Evolutionary conservation across 352 stramenopile genomes (phyloP).

Genomic region (Phytophthora kernoviae): DNA sequence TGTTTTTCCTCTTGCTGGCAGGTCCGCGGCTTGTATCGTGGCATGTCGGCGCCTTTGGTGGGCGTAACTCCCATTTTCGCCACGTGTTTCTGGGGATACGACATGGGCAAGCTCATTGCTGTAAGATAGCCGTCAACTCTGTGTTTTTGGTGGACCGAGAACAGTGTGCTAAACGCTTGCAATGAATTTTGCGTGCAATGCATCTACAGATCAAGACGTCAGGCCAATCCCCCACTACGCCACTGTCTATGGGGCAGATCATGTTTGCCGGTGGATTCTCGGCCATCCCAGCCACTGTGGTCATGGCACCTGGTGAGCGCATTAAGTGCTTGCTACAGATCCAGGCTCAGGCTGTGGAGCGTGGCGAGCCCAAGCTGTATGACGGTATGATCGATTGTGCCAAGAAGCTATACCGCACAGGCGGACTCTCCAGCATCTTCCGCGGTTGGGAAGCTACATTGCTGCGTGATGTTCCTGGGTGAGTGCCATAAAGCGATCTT

Average conservation of each 20-base stretch:
- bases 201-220: slow-evolving; percentile 58
- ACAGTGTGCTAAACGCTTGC: slow-evolving; percentile 11
- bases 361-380: slow-evolving; percentile 87
- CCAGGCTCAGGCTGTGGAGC: slow-evolving; percentile 86
- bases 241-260: slow-evolving; percentile 82
- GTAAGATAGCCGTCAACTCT: slow-evolving; percentile 42
- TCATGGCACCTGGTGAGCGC: slow-evolving; percentile 96
- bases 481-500: slow-evolving; percentile 29
- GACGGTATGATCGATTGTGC: slow-evolving; percentile 95
- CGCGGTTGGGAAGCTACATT: slow-evolving; percentile 95
- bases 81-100: slow-evolving; percentile 98
- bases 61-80: slow-evolving; percentile 97
- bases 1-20: slow-evolving; percentile 33
- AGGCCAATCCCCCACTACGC: slow-evolving; percentile 59
- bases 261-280: slow-evolving; percentile 92
- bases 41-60: slow-evolving; percentile 95
- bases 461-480: slow-evolving; percentile 94
- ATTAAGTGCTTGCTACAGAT: slow-evolving; percentile 97
- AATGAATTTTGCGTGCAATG: slow-evolving; percentile 7
- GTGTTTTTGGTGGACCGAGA: neutral
- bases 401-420: slow-evolving; percentile 91
- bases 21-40: slow-evolving; percentile 91
- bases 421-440: slow-evolving; percentile 94
- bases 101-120: slow-evolving; percentile 94
- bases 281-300: slow-evolving; percentile 83